phyloP scores from a whole-genome alignment of 1,284 basidiomycete genomes.

The Wolfiporia cocos region DNA sequence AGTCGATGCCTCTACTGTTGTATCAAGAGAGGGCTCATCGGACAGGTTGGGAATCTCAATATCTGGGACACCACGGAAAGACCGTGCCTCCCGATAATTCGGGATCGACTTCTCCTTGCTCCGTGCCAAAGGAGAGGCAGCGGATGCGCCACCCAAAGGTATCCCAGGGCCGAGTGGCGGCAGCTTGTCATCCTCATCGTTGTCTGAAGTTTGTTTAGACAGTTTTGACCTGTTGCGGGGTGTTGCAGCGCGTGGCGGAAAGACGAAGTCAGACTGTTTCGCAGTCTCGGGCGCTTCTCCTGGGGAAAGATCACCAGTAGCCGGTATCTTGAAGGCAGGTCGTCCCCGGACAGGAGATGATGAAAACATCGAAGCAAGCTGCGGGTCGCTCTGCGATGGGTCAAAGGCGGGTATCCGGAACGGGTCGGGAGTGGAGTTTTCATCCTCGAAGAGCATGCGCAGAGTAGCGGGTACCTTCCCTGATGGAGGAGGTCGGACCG shows the following conservation, averaged over 20 bases:
- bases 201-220: constrained; percentile 16
- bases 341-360: constrained; percentile 21
- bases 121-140: no score
- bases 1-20: constrained; percentile 10
- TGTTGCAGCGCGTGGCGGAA: constrained; percentile 37
- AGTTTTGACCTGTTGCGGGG: constrained; percentile 28
- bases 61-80: constrained; percentile 32
- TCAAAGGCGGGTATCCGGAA: constrained; percentile 35
- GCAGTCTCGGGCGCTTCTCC: constrained; percentile 37
- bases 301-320: constrained; percentile 13
- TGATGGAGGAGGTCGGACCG: constrained; percentile 40
- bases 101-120: constrained; percentile 11
- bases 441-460: constrained; percentile 63
- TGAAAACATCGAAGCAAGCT: constrained; percentile 18
- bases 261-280: constrained; percentile 48
- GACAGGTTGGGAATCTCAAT: constrained; percentile 31
- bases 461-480: constrained; percentile 63
- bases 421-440: constrained; percentile 32
- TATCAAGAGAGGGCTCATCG: constrained; percentile 7
- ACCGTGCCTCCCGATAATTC: constrained; percentile 34
- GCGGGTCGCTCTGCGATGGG: constrained; percentile 16
- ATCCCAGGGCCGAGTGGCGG: constrained; percentile 26
- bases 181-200: constrained; percentile 22
- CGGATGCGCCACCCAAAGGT: constrained; percentile 9
- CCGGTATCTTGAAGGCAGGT: constrained; percentile 15